Percentiles rank a stretch among this genome's conserved stretches.
These are phyloP conservation scores for Neofusicoccum kwambonambiense DNA, from an alignment of 2,329 filamentous ascomycete genomes.

Conservation along the genomic window DNA sequence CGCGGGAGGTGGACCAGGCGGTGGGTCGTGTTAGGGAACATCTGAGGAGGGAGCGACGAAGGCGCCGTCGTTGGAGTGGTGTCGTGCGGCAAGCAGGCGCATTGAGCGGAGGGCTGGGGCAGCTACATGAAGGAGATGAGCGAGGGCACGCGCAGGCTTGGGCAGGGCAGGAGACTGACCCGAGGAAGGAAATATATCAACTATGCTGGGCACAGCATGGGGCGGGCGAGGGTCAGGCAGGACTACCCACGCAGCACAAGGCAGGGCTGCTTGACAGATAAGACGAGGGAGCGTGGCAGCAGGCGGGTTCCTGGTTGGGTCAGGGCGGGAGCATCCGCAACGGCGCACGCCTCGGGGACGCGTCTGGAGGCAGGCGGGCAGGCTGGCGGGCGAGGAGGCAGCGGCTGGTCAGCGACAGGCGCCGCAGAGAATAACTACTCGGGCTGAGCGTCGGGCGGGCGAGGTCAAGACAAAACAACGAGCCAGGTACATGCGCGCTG, in stretches of 20 bases:
- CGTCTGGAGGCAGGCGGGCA: neutral
- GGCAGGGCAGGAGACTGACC: neutral
- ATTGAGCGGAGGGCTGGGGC: conserved; percentile 11
- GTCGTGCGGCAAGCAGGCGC: neutral
- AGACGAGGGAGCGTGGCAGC: neutral
- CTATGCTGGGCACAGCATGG: neutral
- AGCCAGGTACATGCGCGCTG: neutral
- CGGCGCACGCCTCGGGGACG: neutral
- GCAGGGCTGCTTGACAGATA: neutral
- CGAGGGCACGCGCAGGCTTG: neutral
- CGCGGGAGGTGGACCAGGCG: conserved; percentile 14
- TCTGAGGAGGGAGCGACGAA: conserved; percentile 3
- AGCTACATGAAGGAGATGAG: neutral
- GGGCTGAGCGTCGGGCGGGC: neutral
- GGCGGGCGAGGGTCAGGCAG: neutral
- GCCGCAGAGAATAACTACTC: neutral
- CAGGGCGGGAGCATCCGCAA: conserved; percentile 13
- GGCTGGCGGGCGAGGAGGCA: neutral
- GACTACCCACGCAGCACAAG: neutral
- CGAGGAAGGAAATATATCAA: conserved; percentile 7
- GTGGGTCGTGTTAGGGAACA: conserved; percentile 19
- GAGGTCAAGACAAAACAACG: neutral
- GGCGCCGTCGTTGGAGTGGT: conserved; percentile 4
- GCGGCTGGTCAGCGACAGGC: neutral
- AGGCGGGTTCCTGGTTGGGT: neutral